Conservation (phyloP, 768 basidiomycete genomes). For the Podaxis mareebaensis region DNA sequence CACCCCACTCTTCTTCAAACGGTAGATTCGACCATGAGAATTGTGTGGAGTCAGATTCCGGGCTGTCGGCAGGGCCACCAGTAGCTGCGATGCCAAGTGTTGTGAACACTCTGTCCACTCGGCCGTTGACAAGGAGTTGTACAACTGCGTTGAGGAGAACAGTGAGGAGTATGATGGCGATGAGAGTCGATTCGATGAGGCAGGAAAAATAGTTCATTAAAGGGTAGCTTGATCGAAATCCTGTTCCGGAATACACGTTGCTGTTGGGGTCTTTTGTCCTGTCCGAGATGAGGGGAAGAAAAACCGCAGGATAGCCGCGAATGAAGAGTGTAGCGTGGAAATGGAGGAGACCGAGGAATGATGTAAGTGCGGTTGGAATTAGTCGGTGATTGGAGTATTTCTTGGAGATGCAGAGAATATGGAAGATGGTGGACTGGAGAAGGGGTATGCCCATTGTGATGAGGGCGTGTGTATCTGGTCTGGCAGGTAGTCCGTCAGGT, state of each 20-base stretch:
- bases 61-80: slow-evolving; percentile 1
- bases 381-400: slow-evolving; percentile 68
- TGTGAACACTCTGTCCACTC: slow-evolving; percentile 59
- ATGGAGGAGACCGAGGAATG: slow-evolving; percentile 60
- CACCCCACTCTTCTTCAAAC: slow-evolving; percentile 72
- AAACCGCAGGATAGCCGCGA: slow-evolving; percentile 35
- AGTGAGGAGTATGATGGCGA: slow-evolving; percentile 59
- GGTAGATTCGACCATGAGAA: slow-evolving; percentile 38
- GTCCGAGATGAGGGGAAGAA: slow-evolving; percentile 23
- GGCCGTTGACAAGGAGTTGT: slow-evolving; percentile 64
- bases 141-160: slow-evolving; percentile 61
- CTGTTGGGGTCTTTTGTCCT: slow-evolving; percentile 16
- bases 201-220: slow-evolving; percentile 75
- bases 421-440: slow-evolving; percentile 67
- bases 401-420: slow-evolving; percentile 64
- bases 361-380: slow-evolving; percentile 64
- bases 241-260: slow-evolving; percentile 18
- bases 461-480: slow-evolving; percentile 75
- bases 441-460: slow-evolving; percentile 73
- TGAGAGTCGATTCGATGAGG: slow-evolving; percentile 65
- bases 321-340: slow-evolving; percentile 53
- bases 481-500: slow-evolving; percentile 45
- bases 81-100: slow-evolving; percentile 40
- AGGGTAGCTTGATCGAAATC: slow-evolving; percentile 47
- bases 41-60: slow-evolving; percentile 18